phyloP scores from a whole-genome alignment of 192 early-diverging fungal species.

The Mortierella hygrophila region DNA sequence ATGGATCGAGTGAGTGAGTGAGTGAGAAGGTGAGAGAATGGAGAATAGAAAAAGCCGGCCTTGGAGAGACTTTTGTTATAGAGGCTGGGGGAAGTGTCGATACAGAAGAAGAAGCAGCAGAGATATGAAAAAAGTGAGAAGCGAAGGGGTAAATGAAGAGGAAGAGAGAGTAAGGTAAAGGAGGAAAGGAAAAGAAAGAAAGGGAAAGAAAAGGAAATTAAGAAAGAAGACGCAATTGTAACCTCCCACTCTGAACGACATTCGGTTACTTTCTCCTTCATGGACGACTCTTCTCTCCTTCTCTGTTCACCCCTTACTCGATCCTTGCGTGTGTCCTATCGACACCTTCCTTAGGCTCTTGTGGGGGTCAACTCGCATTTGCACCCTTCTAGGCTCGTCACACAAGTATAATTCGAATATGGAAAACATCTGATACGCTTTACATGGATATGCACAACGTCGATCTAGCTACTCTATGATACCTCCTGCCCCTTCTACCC shows the following conservation, averaged over 20 bases:
- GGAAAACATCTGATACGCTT: no score
- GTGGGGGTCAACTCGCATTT: background rate
- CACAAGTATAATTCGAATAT: no score
- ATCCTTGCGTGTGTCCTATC: background rate
- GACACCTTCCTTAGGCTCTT: background rate
- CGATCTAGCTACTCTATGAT: background rate
- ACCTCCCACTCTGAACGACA: background rate
- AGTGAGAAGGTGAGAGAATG: background rate
- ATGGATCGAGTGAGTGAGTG: constrained; percentile 66
- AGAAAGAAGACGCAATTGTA: background rate
- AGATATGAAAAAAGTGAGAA: no score
- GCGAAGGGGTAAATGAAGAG: no score
- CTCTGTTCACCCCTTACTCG: background rate
- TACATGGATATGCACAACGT: background rate
- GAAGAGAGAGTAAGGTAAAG: constrained; percentile 25
- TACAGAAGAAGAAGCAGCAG: constrained; percentile 22
- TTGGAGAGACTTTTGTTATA: constrained; percentile 26
- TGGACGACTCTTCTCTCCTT: background rate
- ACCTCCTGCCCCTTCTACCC: background rate
- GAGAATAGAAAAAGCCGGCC: constrained; percentile 9
- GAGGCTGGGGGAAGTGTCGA: constrained; percentile 34
- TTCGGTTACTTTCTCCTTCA: background rate
- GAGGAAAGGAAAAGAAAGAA: constrained; percentile 27
- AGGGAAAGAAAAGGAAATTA: constrained; percentile 28
- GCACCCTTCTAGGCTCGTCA: background rate